Conservation (phyloP, 2,329 filamentous ascomycete species). For the Penicillium sumatraense region DNA sequence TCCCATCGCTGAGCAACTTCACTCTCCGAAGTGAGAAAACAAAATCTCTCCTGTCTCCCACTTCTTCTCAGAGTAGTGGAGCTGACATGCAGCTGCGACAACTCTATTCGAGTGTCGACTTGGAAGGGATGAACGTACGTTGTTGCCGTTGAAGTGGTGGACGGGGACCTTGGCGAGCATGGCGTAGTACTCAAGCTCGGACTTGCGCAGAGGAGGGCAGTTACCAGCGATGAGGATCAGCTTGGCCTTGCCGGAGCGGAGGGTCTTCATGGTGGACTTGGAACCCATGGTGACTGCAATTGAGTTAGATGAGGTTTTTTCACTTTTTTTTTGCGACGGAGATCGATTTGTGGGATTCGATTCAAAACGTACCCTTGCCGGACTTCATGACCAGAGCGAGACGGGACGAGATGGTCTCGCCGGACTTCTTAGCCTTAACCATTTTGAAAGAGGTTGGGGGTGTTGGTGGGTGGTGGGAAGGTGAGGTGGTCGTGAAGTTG, state of each 20-base stretch:
- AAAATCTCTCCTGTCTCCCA: constrained; percentile 1
- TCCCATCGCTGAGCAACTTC: constrained; percentile 36
- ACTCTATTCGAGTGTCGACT: constrained; percentile 17
- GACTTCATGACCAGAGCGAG: constrained; percentile 72
- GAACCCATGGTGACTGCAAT: constrained; percentile 77
- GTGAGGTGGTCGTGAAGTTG: constrained; percentile 3
- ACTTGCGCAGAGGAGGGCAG: constrained; percentile 97
- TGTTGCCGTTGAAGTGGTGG: constrained; percentile 98
- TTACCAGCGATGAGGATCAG: constrained; percentile 95
- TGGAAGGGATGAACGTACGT: constrained; percentile 71
- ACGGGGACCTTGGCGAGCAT: constrained; percentile 95
- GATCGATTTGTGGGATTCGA: neutral
- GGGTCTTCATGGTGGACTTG: constrained; percentile 86
- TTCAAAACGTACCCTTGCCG: constrained; percentile 38
- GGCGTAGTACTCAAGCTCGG: constrained; percentile 92
- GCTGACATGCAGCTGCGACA: constrained; percentile 27
- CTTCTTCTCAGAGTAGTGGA: constrained; percentile 34
- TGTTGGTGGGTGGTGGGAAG: constrained; percentile 7
- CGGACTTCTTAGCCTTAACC: constrained; percentile 75
- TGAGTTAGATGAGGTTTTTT: constrained; percentile 5
- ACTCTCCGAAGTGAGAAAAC: constrained; percentile 29
- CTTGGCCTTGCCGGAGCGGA: constrained; percentile 98
- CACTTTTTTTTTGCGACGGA: neutral
- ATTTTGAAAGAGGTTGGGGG: constrained; percentile 56
- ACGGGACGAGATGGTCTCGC: constrained; percentile 76